A percentile compares a stretch with the other conserved stretches of the same genome.
Conservation (phyloP, 177 flowering plant genomes). For the Tripterygium wilfordii region DNA sequence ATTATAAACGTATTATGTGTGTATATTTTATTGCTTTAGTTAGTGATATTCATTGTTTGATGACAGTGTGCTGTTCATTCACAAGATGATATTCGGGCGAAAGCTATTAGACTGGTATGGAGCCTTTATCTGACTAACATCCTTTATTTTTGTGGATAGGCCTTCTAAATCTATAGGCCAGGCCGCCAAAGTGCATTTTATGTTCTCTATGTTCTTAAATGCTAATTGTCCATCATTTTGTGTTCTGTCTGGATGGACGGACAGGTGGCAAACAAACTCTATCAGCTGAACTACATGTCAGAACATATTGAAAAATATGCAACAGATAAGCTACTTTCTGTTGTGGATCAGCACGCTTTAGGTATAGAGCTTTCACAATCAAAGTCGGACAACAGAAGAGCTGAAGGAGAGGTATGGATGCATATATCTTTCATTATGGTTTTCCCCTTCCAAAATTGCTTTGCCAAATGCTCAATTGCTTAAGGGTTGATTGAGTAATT, state of each 20-base stretch:
- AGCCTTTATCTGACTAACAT: background rate
- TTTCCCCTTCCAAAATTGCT: too few relatives aligned
- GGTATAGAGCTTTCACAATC: conserved; percentile 36
- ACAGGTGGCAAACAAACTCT: conserved; percentile 95
- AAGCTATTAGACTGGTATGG: conserved; percentile 91
- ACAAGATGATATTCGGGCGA: conserved; percentile 84
- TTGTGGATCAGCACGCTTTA: conserved; percentile 46
- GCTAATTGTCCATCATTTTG: background rate
- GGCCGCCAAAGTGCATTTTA: too few relatives aligned
- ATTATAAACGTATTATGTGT: too few relatives aligned
- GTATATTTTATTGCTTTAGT: too few relatives aligned
- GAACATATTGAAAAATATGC: conserved; percentile 78
- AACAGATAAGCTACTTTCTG: conserved; percentile 65
- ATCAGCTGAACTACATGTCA: conserved; percentile 48
- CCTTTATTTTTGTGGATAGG: background rate
- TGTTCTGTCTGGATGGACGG: too few relatives aligned
- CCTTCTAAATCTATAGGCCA: background rate
- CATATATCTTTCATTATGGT: conserved; percentile 1
- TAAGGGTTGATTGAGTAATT: too few relatives aligned
- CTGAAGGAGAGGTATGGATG: conserved; percentile 52
- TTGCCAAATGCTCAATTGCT: background rate
- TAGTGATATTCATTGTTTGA: too few relatives aligned
- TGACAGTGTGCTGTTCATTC: conserved; percentile 88
- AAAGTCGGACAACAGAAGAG: conserved; percentile 35
- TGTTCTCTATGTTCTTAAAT: background rate